Percentiles rank a stretch among this genome's conserved stretches.
These are phyloP conservation scores for Takakia lepidozioides DNA, from an alignment of 225 moss, liverwort and hornwort genomes.

Conservation along the genomic window DNA sequence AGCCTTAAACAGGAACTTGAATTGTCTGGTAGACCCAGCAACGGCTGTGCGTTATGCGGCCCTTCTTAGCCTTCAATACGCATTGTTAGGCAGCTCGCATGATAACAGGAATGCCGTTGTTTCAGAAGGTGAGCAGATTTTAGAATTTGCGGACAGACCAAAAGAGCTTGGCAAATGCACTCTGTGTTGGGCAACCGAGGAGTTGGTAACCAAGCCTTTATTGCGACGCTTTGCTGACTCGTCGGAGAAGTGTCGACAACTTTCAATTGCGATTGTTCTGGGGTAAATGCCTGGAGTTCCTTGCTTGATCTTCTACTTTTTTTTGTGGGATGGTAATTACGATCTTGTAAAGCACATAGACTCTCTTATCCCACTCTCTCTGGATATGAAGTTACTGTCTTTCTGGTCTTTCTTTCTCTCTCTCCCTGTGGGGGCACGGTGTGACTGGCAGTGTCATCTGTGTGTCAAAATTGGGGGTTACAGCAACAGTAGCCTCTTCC, in stretches of 20 bases:
- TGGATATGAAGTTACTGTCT: constrained; percentile 1
- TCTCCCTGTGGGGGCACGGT: too few relatives aligned
- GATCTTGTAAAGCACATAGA: too few relatives aligned
- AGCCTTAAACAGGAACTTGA: constrained; percentile 56
- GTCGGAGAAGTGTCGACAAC: constrained; percentile 67
- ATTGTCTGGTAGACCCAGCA: constrained; percentile 46
- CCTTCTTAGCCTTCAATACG: constrained; percentile 52
- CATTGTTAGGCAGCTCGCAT: constrained; percentile 31
- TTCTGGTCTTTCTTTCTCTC: not conserved
- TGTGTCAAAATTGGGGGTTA: too few relatives aligned
- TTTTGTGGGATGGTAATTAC: too few relatives aligned
- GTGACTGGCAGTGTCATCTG: not conserved
- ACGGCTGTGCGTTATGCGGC: constrained; percentile 55
- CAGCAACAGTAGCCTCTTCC: too few relatives aligned
- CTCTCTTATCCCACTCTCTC: too few relatives aligned
- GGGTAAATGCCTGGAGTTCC: constrained; percentile 15
- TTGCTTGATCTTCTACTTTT: not conserved
- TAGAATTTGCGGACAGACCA: not conserved
- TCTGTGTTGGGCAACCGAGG: constrained; percentile 71
- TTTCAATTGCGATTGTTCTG: constrained; percentile 43
- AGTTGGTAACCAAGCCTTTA: constrained; percentile 63
- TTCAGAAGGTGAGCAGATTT: too few relatives aligned
- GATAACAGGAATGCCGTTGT: too few relatives aligned
- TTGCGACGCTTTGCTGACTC: constrained; percentile 69
- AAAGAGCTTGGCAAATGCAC: constrained; percentile 17